A percentile compares a stretch with the other conserved stretches of the same genome.
Evolutionary conservation across 495 filamentous ascomycete genomes (phyloP).

Genomic region (Cairneyella variabilis): DNA sequence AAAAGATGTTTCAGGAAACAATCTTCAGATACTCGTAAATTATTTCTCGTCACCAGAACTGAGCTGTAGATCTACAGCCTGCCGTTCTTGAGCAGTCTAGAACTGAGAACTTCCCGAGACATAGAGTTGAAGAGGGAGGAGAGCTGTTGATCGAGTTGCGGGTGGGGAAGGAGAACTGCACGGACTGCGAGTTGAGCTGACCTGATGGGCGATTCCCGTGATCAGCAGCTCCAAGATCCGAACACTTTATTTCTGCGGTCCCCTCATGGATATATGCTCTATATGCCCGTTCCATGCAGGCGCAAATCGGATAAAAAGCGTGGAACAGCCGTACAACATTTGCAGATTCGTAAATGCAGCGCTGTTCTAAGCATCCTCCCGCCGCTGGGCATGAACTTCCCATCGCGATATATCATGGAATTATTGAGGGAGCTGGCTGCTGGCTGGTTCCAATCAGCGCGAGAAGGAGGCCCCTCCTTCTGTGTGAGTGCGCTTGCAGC

Average conservation of each 20-base stretch:
- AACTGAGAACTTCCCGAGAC: no score
- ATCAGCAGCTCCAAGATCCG: neutral
- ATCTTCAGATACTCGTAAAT: constrained; percentile 17
- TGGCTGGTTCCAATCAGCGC: constrained; percentile 9
- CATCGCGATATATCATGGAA: no score
- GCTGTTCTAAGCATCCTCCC: neutral
- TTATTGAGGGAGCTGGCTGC: no score
- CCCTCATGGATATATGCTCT: no score
- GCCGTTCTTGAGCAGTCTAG: no score
- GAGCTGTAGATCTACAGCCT: no score
- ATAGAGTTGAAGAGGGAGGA: no score
- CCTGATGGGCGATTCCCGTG: constrained; percentile 1
- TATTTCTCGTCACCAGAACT: neutral
- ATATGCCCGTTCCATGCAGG: no score
- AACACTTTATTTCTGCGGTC: neutral
- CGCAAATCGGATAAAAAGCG: neutral
- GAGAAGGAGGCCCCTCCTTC: neutral
- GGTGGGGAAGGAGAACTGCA: no score
- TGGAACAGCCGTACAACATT: neutral
- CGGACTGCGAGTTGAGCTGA: constrained; percentile 8
- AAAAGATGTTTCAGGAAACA: constrained; percentile 17
- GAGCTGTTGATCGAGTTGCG: no score
- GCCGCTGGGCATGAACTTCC: neutral
- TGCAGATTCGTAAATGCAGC: neutral
- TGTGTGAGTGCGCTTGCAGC: constrained; percentile 3